A percentile compares a stretch with the other conserved stretches of the same genome.
phyloP scores from a whole-genome alignment of 108 stramenopile genomes.

The Schizochytrium sp. region DNA sequence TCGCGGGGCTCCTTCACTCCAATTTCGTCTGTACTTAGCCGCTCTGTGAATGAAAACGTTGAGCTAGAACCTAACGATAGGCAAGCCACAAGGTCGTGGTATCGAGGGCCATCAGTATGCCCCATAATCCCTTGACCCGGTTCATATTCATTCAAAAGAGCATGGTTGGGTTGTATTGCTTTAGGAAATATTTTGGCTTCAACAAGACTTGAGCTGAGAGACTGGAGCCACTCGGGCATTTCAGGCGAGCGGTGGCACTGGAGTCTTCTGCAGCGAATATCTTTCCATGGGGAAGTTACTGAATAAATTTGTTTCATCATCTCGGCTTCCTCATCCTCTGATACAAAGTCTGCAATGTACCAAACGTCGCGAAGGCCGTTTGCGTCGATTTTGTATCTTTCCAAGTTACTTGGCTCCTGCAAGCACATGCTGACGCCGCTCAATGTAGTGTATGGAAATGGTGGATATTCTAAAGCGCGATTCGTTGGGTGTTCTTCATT shows the following conservation, averaged over 20 bases:
- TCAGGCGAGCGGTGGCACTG: slow-evolving; percentile 3
- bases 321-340: neutral
- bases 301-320: neutral
- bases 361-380: neutral
- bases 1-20: neutral
- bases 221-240: slow-evolving; percentile 17
- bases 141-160: slow-evolving; percentile 73
- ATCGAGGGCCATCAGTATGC: slow-evolving; percentile 74
- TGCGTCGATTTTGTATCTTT: neutral
- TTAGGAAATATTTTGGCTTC: slow-evolving; percentile 64
- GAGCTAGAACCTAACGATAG: slow-evolving; percentile 68
- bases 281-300: neutral
- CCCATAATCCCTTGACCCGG: slow-evolving; percentile 71
- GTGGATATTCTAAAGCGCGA: neutral
- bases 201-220: slow-evolving; percentile 45
- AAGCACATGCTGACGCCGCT: neutral
- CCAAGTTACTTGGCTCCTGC: neutral
- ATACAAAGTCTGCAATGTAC: slow-evolving; percentile 46
- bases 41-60: slow-evolving; percentile 57
- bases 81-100: slow-evolving; percentile 69
- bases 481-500: neutral
- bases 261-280: neutral
- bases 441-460: neutral
- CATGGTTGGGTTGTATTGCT: slow-evolving; percentile 69
- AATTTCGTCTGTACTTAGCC: neutral